phyloP scores from a whole-genome alignment of 306 rosid genomes.

The Quercus alba region DNA sequence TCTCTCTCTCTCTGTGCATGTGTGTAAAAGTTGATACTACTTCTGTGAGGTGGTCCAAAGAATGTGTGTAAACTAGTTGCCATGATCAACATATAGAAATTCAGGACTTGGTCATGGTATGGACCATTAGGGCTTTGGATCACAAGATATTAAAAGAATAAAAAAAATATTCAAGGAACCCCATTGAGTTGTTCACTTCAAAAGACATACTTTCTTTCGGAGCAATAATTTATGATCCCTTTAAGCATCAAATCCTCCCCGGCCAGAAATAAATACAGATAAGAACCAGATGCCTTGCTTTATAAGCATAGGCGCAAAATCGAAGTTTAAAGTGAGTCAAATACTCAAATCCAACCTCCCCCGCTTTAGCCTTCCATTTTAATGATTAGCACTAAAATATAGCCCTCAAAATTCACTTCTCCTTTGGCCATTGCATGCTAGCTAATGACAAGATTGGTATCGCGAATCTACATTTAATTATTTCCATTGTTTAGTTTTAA shows the following conservation, averaged over 20 bases:
- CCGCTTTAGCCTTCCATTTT: conserved; percentile 16
- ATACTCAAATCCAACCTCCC: conserved; percentile 26
- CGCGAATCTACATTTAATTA: neutral
- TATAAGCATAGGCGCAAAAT: conserved; percentile 38
- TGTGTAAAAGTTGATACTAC: conserved; percentile 27
- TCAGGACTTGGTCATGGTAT: conserved; percentile 25
- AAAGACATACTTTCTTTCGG: conserved; percentile 13
- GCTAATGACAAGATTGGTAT: neutral
- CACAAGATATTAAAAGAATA: conserved; percentile 3
- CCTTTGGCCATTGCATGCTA: neutral
- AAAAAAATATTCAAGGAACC: conserved; percentile 36
- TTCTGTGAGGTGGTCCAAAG: conserved; percentile 31
- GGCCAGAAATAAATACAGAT: conserved; percentile 31
- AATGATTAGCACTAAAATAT: neutral
- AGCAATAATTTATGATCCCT: conserved; percentile 34
- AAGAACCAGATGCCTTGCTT: conserved; percentile 45
- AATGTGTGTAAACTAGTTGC: conserved; percentile 1
- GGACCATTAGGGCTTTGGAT: conserved; percentile 25
- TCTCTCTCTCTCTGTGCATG: conserved; percentile 13
- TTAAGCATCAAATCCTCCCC: conserved; percentile 40
- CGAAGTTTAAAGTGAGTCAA: conserved; percentile 21
- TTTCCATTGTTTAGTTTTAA: neutral
- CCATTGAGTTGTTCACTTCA: conserved; percentile 23
- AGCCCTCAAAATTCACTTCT: neutral
- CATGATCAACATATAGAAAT: conserved; percentile 21